These are phyloP conservation scores for Funneliformis mosseae DNA, from an alignment of 192 early-diverging fungal genomes.

Conservation along the genomic window DNA sequence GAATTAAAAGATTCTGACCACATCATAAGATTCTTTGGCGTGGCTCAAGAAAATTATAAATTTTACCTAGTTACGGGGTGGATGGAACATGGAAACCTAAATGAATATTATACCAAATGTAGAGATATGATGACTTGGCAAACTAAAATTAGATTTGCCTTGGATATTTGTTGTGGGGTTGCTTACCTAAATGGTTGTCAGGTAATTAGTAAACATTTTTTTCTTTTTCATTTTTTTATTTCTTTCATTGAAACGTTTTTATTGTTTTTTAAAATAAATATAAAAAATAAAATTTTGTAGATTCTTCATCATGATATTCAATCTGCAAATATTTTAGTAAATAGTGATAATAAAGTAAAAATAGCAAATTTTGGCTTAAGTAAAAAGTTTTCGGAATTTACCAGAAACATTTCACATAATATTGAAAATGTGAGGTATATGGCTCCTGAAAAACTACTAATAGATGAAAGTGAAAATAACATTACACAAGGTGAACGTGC, in stretches of 20 bases:
- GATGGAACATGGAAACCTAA: constrained; percentile 40
- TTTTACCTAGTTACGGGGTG: constrained; percentile 44
- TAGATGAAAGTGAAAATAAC: neutral
- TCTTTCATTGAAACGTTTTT: too few species aligned
- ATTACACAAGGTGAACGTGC: neutral
- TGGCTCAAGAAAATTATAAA: constrained; percentile 28
- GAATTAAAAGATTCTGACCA: constrained; percentile 22
- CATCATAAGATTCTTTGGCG: constrained; percentile 19
- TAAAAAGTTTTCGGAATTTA: neutral
- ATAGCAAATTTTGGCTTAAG: constrained; percentile 19
- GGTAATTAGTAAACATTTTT: neutral
- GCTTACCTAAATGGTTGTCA: constrained; percentile 37
- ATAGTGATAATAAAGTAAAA: neutral
- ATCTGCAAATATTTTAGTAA: constrained; percentile 11
- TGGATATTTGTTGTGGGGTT: constrained; percentile 43
- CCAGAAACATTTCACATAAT: constrained; percentile 11
- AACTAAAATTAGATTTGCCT: constrained; percentile 41
- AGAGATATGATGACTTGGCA: neutral
- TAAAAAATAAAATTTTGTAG: neutral
- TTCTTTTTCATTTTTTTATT: neutral
- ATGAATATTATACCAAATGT: constrained; percentile 44
- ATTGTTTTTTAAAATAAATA: too few species aligned
- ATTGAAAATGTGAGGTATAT: constrained; percentile 24
- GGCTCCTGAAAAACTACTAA: constrained; percentile 15
- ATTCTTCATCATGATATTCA: constrained; percentile 32